Base-by-base conservation (phyloP, 331 rosid species). In the Cydonia oblonga region DNA sequence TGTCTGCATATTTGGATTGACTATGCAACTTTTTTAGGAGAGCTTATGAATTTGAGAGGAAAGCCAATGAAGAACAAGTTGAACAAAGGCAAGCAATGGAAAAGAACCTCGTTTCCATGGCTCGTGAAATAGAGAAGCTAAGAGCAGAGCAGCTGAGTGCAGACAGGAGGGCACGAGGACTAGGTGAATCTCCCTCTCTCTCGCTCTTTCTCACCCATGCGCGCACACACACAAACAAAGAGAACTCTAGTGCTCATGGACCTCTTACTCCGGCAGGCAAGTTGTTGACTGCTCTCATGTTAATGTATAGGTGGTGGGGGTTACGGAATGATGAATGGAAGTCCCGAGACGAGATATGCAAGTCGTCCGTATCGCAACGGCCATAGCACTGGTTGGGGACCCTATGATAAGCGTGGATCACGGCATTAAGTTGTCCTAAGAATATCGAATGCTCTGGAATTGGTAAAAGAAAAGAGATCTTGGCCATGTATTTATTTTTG, bases 11-110 rank as follows among this genome's bases (percentile, higher is more conserved):
- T 29, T 65, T 64, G 69, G 69, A 72, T 72, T 84, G 75, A 82
- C 67, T 40, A 10, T 56, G 80, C 56, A 12, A 24, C 24, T 59
- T 67, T 73, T 68, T 16, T 73, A 83, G 90, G 87, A 76, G 84
- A 77, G 84, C 80, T 62, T 79, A 67, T 78, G 87, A 83, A 65
- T 81, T 73, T 53, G 81, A 83, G 68, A 86, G 84, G 76, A 81
- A 71, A 71, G 83, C 77, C 30, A 83, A 79, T 44, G 81, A 81
- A 74, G 84, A 81, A 68, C 79, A 73, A 81, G 71, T 79, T 64
- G 76, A 76, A 71, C 80, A 76, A 64, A 86, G 74, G 73, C 87
- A 73, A 64, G 81, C 79, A 23, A 76, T 86, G 87, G 87, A 86
- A 81, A 79, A 67, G 46, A 83, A 81, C 65, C 84, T 83, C 14